Evolutionary conservation across 441 rosid species (phyloP).

Genomic region (Breynia disticha): DNA sequence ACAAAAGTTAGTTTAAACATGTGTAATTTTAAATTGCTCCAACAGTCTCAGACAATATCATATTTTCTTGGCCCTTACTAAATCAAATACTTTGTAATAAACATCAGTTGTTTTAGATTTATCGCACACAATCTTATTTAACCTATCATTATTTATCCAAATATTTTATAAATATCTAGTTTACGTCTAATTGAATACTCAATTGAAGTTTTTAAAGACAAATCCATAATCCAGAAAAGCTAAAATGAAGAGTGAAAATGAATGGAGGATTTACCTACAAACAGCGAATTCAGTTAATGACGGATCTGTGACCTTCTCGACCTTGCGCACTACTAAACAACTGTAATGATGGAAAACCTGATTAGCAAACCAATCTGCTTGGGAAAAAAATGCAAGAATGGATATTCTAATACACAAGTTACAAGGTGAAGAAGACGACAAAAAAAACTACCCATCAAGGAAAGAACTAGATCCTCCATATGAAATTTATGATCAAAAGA

Average conservation of each 20-base stretch:
- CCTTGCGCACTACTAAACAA: constrained; percentile 56
- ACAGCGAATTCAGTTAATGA: constrained; percentile 35
- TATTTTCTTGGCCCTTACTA: too few relatives aligned
- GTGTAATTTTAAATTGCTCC: too few relatives aligned
- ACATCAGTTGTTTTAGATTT: too few relatives aligned
- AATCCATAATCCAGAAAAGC: not conserved
- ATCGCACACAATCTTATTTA: too few relatives aligned
- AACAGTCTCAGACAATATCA: too few relatives aligned
- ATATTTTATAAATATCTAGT: too few relatives aligned
- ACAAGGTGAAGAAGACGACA: not conserved
- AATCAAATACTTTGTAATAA: too few relatives aligned
- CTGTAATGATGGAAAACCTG: constrained; percentile 27
- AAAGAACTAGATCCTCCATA: not conserved
- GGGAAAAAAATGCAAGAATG: not conserved
- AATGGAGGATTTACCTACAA: constrained; percentile 34
- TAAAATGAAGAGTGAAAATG: constrained; percentile 11
- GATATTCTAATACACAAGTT: not conserved
- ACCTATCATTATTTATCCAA: too few relatives aligned
- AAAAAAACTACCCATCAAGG: not conserved
- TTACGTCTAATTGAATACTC: too few relatives aligned
- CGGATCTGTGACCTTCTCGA: constrained; percentile 39
- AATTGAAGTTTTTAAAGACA: not conserved
- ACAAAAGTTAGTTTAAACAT: too few relatives aligned
- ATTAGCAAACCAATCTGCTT: constrained; percentile 5
- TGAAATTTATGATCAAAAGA: not conserved